These are phyloP conservation scores for Penicillium subrubescens DNA, from an alignment of 495 filamentous ascomycete genomes.

Conservation along the genomic window DNA sequence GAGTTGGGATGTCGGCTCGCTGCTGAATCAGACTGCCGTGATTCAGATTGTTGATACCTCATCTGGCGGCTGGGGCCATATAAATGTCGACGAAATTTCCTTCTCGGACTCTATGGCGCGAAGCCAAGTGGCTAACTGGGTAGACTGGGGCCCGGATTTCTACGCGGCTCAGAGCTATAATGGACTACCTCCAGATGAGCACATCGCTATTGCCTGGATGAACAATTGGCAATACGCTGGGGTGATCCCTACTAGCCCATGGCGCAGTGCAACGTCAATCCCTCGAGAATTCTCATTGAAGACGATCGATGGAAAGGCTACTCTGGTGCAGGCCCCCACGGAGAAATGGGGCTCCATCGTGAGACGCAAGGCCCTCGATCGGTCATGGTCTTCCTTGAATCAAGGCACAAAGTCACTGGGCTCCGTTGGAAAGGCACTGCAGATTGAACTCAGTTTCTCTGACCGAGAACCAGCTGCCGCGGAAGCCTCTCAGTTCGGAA, in stretches of 20 bases:
- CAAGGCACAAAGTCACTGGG: background rate
- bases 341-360: constrained; percentile 21
- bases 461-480: background rate
- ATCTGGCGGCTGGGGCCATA: constrained; percentile 19
- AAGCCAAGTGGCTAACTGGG: constrained; percentile 26
- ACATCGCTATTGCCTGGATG: constrained; percentile 57
- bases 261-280: constrained; percentile 54
- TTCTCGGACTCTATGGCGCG: constrained; percentile 9
- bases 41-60: background rate
- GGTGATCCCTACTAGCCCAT: constrained; percentile 41
- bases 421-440: constrained; percentile 22
- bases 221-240: constrained; percentile 61
- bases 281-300: constrained; percentile 44
- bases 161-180: constrained; percentile 60
- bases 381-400: background rate
- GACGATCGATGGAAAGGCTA: constrained; percentile 21
- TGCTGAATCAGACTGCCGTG: background rate
- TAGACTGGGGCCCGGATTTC: constrained; percentile 61
- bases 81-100: constrained; percentile 12
- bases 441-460: constrained; percentile 30
- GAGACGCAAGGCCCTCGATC: constrained; percentile 11
- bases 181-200: constrained; percentile 39
- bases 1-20: background rate
- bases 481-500: constrained; percentile 25
- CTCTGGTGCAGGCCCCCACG: constrained; percentile 28